Base-by-base conservation (phyloP, 495 filamentous ascomycete genomes). In the Trichocladium antarcticum region DNA sequence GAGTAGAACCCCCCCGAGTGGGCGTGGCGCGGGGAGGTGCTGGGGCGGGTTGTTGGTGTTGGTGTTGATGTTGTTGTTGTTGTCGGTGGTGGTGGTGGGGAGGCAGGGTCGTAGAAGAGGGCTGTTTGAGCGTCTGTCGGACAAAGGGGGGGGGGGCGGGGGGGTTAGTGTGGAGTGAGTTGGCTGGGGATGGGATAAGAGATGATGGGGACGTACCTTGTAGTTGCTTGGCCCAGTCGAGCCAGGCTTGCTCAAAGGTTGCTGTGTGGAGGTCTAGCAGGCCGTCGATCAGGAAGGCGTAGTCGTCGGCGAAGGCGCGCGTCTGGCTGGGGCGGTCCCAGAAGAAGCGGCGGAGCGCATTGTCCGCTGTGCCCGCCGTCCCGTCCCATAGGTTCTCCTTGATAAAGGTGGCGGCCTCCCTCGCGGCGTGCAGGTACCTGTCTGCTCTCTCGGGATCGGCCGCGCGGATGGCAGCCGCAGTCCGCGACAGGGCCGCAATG, bases 301-400 rank as follows among this genome's bases (percentile, higher is more conserved):
- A 98, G 63, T 98, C 92, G 54, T 98, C 92, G 5, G 89, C 89
- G 64, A 97, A 94, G 1, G 79, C 92, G 5, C 72, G 72, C 0
- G 82, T 84, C 31, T 83, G 74, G 21, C 86, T 84, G 1, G 60
- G 29, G 12, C 82, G 84, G 53, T 89, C 79, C 24, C 81, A 80
- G 60, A 81, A 95, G 38, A 93, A 83, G 20, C 92, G 74, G 53
- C 81, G 82, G 35, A 97, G 66, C 3, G 74, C 73, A 22, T 78
- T 79, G 17, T 42, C 29, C 11, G 12, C 21, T 28, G 37, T 29
- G 31, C 1, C 67, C 49, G 48, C 72, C 68, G 1, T 65, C 51
- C 74, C 70, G 57, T 88, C 80, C 68, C 81, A 94, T 3, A 97
- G 72, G n/a, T 88, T 77, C 5, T 77, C 67, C 57, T 75, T 82